These are phyloP conservation scores for Candida albicans DNA, from an alignment of 1,139 yeast species.

Conservation along the genomic window DNA sequence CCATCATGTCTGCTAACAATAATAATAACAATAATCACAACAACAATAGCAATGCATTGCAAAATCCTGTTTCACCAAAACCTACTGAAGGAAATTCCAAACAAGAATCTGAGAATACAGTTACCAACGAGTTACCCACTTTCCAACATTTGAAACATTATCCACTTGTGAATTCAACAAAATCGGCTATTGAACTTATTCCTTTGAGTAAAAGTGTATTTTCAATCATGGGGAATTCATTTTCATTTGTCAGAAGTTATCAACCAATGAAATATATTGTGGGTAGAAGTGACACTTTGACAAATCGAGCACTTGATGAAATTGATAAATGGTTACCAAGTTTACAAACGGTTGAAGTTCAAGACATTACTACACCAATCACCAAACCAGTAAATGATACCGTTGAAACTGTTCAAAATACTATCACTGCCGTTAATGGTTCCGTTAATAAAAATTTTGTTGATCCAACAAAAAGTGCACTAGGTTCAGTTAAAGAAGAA, in stretches of 20 bases:
- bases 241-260: constrained; percentile 19
- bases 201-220: constrained; percentile 21
- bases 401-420: constrained; percentile 30
- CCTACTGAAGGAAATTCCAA: constrained; percentile 3
- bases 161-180: constrained; percentile 24
- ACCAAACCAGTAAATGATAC: constrained; percentile 41
- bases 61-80: neutral
- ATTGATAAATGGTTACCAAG: constrained; percentile 39
- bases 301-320: constrained; percentile 32
- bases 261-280: constrained; percentile 29
- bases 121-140: constrained; percentile 8
- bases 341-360: constrained; percentile 38
- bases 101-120: neutral
- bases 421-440: constrained; percentile 23
- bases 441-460: constrained; percentile 24
- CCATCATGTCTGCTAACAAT: constrained; percentile 11
- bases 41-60: neutral
- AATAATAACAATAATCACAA: constrained; percentile 2
- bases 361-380: constrained; percentile 44
- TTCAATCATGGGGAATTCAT: constrained; percentile 11
- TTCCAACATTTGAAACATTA: constrained; percentile 24
- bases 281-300: constrained; percentile 28
- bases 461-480: constrained; percentile 46
- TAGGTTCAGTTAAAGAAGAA: constrained; percentile 32
- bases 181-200: constrained; percentile 18